A percentile compares a stretch with the other conserved stretches of the same genome.
Conservation (phyloP, 192 early-diverging fungal genomes). For the Rhizoclosmatium globosum region DNA sequence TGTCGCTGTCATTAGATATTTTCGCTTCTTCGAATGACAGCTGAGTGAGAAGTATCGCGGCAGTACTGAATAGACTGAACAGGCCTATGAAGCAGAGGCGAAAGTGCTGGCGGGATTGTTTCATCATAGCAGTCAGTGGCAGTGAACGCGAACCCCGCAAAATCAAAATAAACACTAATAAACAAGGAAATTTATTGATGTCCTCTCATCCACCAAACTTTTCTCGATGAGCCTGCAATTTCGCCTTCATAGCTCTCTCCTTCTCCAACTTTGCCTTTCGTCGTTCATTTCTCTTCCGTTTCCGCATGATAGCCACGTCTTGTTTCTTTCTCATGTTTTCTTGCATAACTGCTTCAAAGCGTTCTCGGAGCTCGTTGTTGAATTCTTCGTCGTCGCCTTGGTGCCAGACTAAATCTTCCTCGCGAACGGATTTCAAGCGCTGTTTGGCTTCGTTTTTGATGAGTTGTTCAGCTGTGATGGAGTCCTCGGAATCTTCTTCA, state of each 20-base stretch:
- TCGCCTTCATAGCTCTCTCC: conserved; percentile 3
- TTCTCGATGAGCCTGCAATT: conserved; percentile 17
- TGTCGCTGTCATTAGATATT: not conserved
- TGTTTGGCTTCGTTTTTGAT: conserved; percentile 30
- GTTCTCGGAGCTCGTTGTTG: conserved; percentile 5
- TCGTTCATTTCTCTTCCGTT: not conserved
- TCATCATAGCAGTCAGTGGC: not conserved
- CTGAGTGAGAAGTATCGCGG: not conserved
- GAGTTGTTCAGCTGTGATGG: conserved; percentile 18
- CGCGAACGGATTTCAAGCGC: conserved; percentile 14
- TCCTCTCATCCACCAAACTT: not conserved
- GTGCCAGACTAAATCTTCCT: conserved; percentile 32
- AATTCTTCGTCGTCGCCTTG: conserved; percentile 28
- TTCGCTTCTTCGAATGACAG: not conserved
- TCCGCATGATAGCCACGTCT: not conserved
- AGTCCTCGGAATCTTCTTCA: conserved; percentile 14
- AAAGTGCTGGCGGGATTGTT: not conserved
- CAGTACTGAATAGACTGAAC: not conserved
- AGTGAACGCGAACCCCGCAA: not conserved
- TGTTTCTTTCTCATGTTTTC: conserved; percentile 2
- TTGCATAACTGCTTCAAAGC: conserved; percentile 23
- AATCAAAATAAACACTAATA: no score
- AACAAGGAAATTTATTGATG: not conserved
- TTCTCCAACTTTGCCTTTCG: not conserved
- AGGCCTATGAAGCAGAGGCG: not conserved